Evolutionary conservation across 352 stramenopile genomes (phyloP).

Genomic region (Globisporangium recalcitrans): DNA sequence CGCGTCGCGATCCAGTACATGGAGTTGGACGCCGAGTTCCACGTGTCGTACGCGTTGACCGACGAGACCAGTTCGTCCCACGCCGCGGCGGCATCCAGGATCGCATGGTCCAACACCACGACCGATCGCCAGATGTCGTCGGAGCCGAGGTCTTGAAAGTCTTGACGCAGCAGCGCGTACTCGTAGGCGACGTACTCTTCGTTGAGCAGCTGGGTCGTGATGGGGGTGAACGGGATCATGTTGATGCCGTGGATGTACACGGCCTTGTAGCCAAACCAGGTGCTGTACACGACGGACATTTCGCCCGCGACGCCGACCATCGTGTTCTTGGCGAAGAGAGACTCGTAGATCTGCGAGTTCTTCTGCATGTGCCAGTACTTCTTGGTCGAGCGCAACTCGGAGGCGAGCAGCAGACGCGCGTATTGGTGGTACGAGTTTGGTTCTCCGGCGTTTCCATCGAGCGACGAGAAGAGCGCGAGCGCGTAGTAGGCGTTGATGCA

Average conservation of each 20-base stretch:
- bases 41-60: constrained; percentile 58
- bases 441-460: constrained; percentile 38
- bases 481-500: constrained; percentile 95
- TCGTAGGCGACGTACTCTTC: constrained; percentile 54
- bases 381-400: constrained; percentile 90
- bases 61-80: constrained; percentile 59
- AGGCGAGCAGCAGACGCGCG: constrained; percentile 87
- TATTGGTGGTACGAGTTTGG: constrained; percentile 79
- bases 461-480: constrained; percentile 82
- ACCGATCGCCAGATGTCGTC: constrained; percentile 74
- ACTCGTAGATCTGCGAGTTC: constrained; percentile 73
- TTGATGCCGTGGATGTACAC: constrained; percentile 84
- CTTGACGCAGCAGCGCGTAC: constrained; percentile 43
- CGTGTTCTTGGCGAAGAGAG: constrained; percentile 62
- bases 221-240: constrained; percentile 78
- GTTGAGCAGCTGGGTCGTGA: constrained; percentile 53
- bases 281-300: constrained; percentile 75
- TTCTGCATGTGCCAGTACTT: constrained; percentile 95
- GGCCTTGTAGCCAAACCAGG: constrained; percentile 72
- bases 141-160: constrained; percentile 31
- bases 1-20: constrained; percentile 73
- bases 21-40: constrained; percentile 68
- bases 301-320: constrained; percentile 81
- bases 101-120: constrained; percentile 66
- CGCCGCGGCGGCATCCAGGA: constrained; percentile 45